A percentile compares a stretch with the other conserved stretches of the same genome.
These are phyloP conservation scores for Brassica hybrid DNA, from an alignment of 441 rosid species.

Conservation along the genomic window DNA sequence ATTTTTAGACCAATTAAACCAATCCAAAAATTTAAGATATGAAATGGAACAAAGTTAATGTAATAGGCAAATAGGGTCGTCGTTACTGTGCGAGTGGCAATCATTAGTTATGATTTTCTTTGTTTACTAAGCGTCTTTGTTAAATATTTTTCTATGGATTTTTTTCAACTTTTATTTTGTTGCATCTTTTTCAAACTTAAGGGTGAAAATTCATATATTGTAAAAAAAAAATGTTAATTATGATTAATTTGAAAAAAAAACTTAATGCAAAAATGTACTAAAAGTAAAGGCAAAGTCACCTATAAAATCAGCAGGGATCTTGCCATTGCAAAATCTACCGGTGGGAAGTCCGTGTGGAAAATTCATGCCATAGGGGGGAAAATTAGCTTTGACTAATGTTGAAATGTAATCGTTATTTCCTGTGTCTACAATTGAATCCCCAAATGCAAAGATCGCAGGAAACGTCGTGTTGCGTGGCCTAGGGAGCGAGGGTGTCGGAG, in stretches of 20 bases:
- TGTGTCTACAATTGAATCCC: conserved; percentile 63
- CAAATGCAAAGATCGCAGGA: conserved; percentile 57
- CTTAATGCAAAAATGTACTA: not conserved
- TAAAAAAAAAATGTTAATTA: too few relatives aligned
- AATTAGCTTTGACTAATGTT: conserved; percentile 53
- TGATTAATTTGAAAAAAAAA: not conserved
- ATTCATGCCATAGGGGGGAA: conserved; percentile 55
- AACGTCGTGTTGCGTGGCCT: conserved; percentile 38
- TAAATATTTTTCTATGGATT: too few relatives aligned
- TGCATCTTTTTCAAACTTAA: too few relatives aligned
- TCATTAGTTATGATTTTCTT: too few relatives aligned
- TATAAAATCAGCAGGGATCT: conserved; percentile 55
- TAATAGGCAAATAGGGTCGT: too few relatives aligned
- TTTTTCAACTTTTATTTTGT: too few relatives aligned
- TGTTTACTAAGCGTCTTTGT: too few relatives aligned
- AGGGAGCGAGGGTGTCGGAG: not conserved
- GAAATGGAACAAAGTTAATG: too few relatives aligned
- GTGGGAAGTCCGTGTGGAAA: conserved; percentile 53
- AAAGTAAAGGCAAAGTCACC: conserved; percentile 38
- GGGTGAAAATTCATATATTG: too few relatives aligned
- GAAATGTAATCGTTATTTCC: conserved; percentile 51
- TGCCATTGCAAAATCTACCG: conserved; percentile 61
- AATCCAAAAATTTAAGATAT: too few relatives aligned
- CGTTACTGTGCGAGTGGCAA: too few relatives aligned
- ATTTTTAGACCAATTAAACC: not conserved